Conservation (phyloP, 2,329 filamentous ascomycete genomes). For the Fonsecaea pugnacius region DNA sequence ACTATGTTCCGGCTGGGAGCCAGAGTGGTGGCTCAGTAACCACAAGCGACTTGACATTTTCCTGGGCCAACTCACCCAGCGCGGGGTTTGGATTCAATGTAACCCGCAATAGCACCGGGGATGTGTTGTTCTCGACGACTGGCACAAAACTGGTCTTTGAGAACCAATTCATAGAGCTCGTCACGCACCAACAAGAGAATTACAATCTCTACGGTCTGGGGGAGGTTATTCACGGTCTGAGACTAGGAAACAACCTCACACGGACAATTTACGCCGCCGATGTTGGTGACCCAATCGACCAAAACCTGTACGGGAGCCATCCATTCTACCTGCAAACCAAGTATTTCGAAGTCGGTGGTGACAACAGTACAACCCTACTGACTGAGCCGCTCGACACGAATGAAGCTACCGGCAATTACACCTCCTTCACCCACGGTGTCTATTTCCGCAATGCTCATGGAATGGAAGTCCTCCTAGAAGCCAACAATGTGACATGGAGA, state of each 20-base stretch:
- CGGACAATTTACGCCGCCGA: conserved; percentile 72
- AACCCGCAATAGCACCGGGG: conserved; percentile 62
- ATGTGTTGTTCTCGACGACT: conserved; percentile 70
- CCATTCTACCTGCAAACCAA: conserved; percentile 80
- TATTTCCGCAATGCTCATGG: conserved; percentile 77
- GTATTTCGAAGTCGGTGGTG: conserved; percentile 65
- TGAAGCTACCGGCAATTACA: conserved; percentile 60
- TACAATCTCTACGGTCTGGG: conserved; percentile 79
- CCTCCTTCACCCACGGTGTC: conserved; percentile 68
- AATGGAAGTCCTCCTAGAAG: conserved; percentile 70
- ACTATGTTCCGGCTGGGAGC: conserved; percentile 63
- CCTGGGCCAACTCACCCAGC: conserved; percentile 56
- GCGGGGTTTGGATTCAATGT: conserved; percentile 63
- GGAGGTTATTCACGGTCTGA: conserved; percentile 71
- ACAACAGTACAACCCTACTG: conserved; percentile 58
- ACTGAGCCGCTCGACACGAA: conserved; percentile 54
- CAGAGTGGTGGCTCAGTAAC: conserved; percentile 46
- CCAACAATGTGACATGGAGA: conserved; percentile 71
- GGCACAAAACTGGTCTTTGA: conserved; percentile 71
- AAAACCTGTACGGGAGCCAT: conserved; percentile 76
- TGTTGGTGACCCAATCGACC: conserved; percentile 64
- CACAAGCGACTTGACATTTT: conserved; percentile 54
- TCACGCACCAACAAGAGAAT: conserved; percentile 66
- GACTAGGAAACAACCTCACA: conserved; percentile 74
- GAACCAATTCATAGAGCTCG: conserved; percentile 77